A percentile compares a stretch with the other conserved stretches of the same genome.
Conservation (phyloP, 1,284 basidiomycete genomes). For the Cutaneotrichosporon mucoides region DNA sequence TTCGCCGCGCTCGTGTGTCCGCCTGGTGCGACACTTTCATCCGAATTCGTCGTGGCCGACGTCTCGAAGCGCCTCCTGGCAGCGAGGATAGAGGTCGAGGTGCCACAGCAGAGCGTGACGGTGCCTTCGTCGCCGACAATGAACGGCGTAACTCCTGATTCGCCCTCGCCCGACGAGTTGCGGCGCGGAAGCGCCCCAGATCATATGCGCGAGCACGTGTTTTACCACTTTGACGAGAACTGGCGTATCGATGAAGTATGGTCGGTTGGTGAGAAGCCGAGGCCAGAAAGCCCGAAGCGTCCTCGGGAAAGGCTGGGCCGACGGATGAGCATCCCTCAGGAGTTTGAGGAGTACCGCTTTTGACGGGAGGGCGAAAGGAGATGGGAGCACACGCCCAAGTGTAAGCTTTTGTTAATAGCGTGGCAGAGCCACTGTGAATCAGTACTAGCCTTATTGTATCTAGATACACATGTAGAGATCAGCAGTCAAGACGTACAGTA, state of each 20-base stretch:
- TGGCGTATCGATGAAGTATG: conserved; percentile 18
- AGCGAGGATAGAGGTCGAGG: conserved; percentile 10
- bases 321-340: neutral
- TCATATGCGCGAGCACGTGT: conserved; percentile 9
- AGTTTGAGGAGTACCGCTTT: neutral
- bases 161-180: no score
- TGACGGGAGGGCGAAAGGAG: neutral
- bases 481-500: no score
- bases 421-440: no score
- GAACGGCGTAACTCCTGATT: no score
- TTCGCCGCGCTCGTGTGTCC: neutral
- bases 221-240: conserved; percentile 15
- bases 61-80: conserved; percentile 11
- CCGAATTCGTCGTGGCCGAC: conserved; percentile 12
- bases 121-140: neutral
- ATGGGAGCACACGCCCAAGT: no score
- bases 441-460: no score
- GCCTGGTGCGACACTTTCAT: neutral
- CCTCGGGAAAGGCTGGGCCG: neutral
- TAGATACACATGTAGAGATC: no score
- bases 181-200: neutral
- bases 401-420: no score
- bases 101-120: neutral
- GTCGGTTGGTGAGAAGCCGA: conserved; percentile 2
- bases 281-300: neutral